These are phyloP conservation scores for Ustanciosporium gigantosporum DNA, from an alignment of 1,284 basidiomycete genomes.

Conservation along the genomic window DNA sequence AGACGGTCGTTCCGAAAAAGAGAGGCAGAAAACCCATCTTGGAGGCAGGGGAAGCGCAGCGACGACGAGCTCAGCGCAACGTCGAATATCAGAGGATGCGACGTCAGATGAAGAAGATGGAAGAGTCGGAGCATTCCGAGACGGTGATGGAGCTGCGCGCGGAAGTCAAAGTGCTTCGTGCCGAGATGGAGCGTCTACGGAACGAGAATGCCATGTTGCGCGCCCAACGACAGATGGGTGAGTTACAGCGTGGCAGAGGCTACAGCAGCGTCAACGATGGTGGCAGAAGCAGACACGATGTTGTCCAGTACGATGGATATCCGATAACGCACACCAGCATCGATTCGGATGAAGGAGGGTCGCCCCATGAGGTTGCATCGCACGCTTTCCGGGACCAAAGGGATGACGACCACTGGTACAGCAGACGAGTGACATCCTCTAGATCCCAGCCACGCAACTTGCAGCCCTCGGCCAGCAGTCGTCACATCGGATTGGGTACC, in stretches of 20 bases:
- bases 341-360: no score
- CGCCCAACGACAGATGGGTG: constrained; percentile 39
- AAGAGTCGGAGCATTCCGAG: constrained; percentile 31
- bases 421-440: no score
- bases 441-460: no score
- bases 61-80: constrained; percentile 27
- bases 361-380: no score
- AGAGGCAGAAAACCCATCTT: constrained; percentile 22
- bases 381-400: no score
- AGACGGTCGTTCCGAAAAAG: constrained; percentile 11
- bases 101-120: constrained; percentile 27
- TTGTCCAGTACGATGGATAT: no score
- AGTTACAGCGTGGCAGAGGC: constrained; percentile 22
- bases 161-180: constrained; percentile 45
- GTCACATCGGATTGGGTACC: no score
- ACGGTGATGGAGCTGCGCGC: constrained; percentile 40
- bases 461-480: no score
- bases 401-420: no score
- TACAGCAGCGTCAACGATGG: no score
- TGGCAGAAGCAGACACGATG: no score
- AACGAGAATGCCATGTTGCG: constrained; percentile 50
- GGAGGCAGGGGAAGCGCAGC: constrained; percentile 20
- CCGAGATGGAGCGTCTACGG: constrained; percentile 44
- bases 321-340: no score
- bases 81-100: constrained; percentile 37